Base-by-base conservation (phyloP, 2,329 filamentous ascomycete species). In the Colletotrichum abscissum region DNA sequence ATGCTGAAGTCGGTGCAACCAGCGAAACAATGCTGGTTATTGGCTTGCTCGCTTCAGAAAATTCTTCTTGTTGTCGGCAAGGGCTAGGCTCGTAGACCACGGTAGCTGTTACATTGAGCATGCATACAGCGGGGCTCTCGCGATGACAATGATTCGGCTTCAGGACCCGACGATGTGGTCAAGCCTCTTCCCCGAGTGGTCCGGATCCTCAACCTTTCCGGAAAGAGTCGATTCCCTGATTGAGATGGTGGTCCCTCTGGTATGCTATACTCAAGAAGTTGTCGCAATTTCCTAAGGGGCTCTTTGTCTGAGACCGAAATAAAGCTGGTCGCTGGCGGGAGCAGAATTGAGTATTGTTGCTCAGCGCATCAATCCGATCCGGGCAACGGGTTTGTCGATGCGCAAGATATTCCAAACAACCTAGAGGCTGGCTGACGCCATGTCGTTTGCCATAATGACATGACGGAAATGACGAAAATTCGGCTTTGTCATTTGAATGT, bases 41-140 rank as follows among this genome's bases (percentile, higher is more conserved):
- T 16, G 8, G 26, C 33, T 30, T 30, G 16, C 59, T 30, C 52
- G 30, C 8, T 49, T 55, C 42, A 30, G 38, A 42, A 33, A 5
- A 4, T 30, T 57, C 38, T 24, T 28, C 9, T 14, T 56, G 11
- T 56, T n/a, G 16, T 22, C 19, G 7, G 28, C n/a, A 24, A 72
- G 54, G 35, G 26, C 33, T 24, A 8, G 24, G 24, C 26, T 69
- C 52, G 33, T 19, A 16, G 38, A 42, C 38, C 38, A 42, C 26
- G 28, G 30, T 56, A 62, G 65, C 54, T 46, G 70, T 56, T 24
- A 49, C 59, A 65, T 69, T 16, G 26, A 62, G 54, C 65, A 46
- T 65, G 55, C 67, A 38, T 60, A 59, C n/a, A 28, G 67, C 70
- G 70, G 60, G 65, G 60, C 70, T 55, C 33, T n/a, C 19, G n/a